A percentile compares a stretch with the other conserved stretches of the same genome.
phyloP scores from a whole-genome alignment of 2,329 filamentous ascomycete genomes.

The Lizonia empirigonia region DNA sequence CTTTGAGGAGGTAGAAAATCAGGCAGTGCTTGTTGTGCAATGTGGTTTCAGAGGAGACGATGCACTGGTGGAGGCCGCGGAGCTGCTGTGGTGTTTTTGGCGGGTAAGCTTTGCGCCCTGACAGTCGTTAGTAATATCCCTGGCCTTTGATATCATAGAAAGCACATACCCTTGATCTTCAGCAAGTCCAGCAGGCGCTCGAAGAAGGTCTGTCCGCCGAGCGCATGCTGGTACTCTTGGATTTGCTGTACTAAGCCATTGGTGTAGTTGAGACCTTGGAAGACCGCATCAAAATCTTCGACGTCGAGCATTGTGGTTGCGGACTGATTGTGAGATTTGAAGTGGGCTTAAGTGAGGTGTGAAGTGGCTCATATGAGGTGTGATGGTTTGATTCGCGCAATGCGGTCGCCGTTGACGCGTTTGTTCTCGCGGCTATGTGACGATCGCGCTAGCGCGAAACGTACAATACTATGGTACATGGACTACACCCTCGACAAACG shows the following conservation, averaged over 20 bases:
- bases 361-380: neutral
- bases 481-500: neutral
- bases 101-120: constrained; percentile 71
- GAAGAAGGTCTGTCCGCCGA: constrained; percentile 76
- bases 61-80: constrained; percentile 70
- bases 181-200: constrained; percentile 75
- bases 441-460: constrained; percentile 12
- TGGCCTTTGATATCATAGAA: neutral
- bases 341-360: too few species aligned
- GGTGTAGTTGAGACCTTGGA: constrained; percentile 50
- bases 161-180: constrained; percentile 68
- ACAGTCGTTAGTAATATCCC: neutral
- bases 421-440: constrained; percentile 7
- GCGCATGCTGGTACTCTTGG: constrained; percentile 67
- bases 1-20: constrained; percentile 82
- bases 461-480: too few species aligned
- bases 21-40: constrained; percentile 81
- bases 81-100: constrained; percentile 72
- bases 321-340: too few species aligned
- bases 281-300: constrained; percentile 71
- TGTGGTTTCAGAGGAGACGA: constrained; percentile 68
- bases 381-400: constrained; percentile 3
- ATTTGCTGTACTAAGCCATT: constrained; percentile 60
- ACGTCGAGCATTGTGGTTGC: constrained; percentile 65
- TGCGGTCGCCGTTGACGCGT: constrained; percentile 11